A percentile compares a stretch with the other conserved stretches of the same genome.
Conservation (phyloP, 257 asterid genomes). For the Ilex asprella region DNA sequence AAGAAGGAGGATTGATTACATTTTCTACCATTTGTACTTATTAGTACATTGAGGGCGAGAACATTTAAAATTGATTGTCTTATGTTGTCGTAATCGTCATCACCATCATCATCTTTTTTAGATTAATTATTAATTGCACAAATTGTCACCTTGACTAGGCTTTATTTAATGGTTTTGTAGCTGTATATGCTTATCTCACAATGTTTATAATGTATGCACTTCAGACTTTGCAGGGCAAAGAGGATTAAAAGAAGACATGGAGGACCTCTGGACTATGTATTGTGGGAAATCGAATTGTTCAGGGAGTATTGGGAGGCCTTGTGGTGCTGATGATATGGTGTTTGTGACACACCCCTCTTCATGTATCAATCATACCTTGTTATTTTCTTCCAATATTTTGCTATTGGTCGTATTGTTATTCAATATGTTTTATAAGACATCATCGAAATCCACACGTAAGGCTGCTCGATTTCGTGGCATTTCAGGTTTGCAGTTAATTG, state of each 20-base stretch:
- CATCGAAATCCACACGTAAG: slow-evolving; percentile 26
- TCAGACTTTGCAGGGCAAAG: slow-evolving; percentile 20
- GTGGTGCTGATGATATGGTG: slow-evolving; percentile 29
- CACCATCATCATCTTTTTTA: no score
- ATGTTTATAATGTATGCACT: slow-evolving; percentile 6
- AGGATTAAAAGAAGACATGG: slow-evolving; percentile 34
- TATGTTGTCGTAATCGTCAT: no score
- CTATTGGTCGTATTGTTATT: slow-evolving; percentile 44
- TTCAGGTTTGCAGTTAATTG: slow-evolving; percentile 45
- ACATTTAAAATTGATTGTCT: no score
- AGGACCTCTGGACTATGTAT: slow-evolving; percentile 43
- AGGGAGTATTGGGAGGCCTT: slow-evolving; percentile 15
- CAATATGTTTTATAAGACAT: slow-evolving; percentile 32
- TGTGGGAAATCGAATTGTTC: slow-evolving; percentile 44
- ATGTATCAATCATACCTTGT: slow-evolving; percentile 42
- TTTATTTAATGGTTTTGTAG: no score
- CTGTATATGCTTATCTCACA: no score
- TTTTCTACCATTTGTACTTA: no score
- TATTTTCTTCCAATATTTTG: slow-evolving; percentile 39
- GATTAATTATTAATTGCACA: no score
- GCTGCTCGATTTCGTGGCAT: slow-evolving; percentile 15
- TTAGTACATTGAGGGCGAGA: no score
- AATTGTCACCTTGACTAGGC: no score
- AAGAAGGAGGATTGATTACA: no score
- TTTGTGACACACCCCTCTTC: slow-evolving; percentile 39